These are phyloP conservation scores for Trametes sanguinea DNA, from an alignment of 768 basidiomycete genomes.

Conservation along the genomic window DNA sequence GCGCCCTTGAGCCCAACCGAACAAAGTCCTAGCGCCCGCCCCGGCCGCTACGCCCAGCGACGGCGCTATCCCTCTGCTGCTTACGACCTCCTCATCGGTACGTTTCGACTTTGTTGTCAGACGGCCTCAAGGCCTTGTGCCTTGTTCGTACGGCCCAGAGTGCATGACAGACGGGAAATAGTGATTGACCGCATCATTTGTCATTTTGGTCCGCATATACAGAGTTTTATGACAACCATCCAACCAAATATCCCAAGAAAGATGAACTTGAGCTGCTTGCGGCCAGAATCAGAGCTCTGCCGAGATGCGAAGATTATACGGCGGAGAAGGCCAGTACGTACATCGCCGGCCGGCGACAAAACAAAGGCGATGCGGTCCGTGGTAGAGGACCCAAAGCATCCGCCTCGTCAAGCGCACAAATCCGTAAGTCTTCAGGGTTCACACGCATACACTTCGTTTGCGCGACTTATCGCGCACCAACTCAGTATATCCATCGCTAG, in stretches of 20 bases:
- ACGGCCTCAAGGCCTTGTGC: too few relatives aligned
- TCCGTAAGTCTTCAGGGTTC: slow-evolving; percentile 7
- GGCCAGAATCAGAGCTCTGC: background rate
- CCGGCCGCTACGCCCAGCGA: background rate
- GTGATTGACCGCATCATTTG: too few relatives aligned
- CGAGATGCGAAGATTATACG: slow-evolving; percentile 19
- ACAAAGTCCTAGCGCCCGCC: background rate
- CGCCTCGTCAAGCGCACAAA: slow-evolving; percentile 5
- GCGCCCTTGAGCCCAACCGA: background rate
- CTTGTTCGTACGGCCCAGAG: too few relatives aligned
- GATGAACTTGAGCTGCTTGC: background rate
- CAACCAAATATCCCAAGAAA: slow-evolving; percentile 2
- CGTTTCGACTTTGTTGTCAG: background rate
- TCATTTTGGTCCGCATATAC: too few relatives aligned
- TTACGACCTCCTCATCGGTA: slow-evolving; percentile 12
- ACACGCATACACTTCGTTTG: background rate
- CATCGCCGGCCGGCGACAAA: slow-evolving; percentile 4
- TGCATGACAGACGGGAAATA: too few relatives aligned
- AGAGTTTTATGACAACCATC: slow-evolving; percentile 5
- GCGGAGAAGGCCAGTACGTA: background rate
- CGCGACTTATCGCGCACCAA: background rate
- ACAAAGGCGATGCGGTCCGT: background rate
- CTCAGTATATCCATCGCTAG: slow-evolving; percentile 22
- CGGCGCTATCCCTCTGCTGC: slow-evolving; percentile 7
- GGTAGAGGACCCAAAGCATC: background rate